Evolutionary conservation across 108 stramenopile genomes (phyloP), one percentile per base, ranked within the genome.

Genomic region (Asterionellopsis glacialis): DNA sequence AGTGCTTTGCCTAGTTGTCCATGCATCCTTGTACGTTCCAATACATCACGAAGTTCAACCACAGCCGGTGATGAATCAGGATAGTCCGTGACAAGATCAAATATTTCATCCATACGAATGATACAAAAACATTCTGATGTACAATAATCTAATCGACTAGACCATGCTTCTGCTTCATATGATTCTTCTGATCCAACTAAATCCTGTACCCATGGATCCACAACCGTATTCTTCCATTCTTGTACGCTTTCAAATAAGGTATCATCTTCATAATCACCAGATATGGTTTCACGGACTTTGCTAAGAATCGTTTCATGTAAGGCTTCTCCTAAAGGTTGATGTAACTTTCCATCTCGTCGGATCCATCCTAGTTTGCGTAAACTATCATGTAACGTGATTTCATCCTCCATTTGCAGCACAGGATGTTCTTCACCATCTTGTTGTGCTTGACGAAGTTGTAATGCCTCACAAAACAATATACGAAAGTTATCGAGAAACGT

Each of bases 61-160:
- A 93, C 80, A 11, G 91, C 91, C 10, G 84, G 79, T 22, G 76
- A 62, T 1, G 84, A 84, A 65, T 93, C 88, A 1, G 91, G 88
- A 76, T 85, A 93, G 19, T 87, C 87, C 0, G 84, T 72, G n/a
- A 88, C 75, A 23, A 93, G 58, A 33, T 90, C 84, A 66, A 93
- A 93, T 14, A 93, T 64, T 62, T 93, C 84, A 9, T 65, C 70
- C 51, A 73, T 72, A 14, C 91, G 72, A 16, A 85, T 76, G 9
- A 47, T 26, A 52, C 77, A 69, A 62, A 81, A 87, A 59, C 79
- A 78, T 63, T 88, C 78, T 41, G 83, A 69, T 9, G 69, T 63
- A 5, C 68, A 38, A 61, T 68, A 73, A 23, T 81, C 65, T 12
- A 89, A 59, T n/a, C 68, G 65, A 15, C 49, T 47, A 14, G 45